A percentile compares a stretch with the other conserved stretches of the same genome.
phyloP scores from a whole-genome alignment of 495 filamentous ascomycete genomes.

The Lentithecium fluviatile region DNA sequence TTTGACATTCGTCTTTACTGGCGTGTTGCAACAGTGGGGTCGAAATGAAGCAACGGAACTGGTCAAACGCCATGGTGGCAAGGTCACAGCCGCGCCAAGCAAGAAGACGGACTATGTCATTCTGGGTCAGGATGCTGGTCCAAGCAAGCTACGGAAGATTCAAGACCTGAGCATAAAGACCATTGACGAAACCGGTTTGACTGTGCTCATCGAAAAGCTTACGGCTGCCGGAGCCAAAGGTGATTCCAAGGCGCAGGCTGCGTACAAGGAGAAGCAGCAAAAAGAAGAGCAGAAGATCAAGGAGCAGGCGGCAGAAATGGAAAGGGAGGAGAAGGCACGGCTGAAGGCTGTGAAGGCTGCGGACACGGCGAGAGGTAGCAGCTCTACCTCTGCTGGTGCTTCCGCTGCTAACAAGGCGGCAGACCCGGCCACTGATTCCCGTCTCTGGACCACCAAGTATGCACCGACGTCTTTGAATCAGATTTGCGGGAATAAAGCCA shows the following conservation, averaged over 20 bases:
- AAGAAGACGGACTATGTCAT: conserved; percentile 93
- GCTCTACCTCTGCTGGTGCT: conserved; percentile 47
- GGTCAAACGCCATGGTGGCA: conserved; percentile 91
- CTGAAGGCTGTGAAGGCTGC: conserved; percentile 12
- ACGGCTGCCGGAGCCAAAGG: conserved; percentile 84
- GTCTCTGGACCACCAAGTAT: conserved; percentile 95
- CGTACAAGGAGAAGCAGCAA: conserved; percentile 70
- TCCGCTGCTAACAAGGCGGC: conserved; percentile 25
- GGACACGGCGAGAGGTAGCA: conserved; percentile 38
- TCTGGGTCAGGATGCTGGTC: conserved; percentile 85
- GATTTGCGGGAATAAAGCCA: conserved; percentile 92
- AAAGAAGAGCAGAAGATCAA: conserved; percentile 75
- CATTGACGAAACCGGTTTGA: conserved; percentile 89
- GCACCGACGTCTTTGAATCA: conserved; percentile 78
- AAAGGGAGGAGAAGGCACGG: conserved; percentile 51
- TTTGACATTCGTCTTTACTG: conserved; percentile 97
- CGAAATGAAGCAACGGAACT: conserved; percentile 84
- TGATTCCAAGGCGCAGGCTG: conserved; percentile 70
- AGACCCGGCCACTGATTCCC: conserved; percentile 51
- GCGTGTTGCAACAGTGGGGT: conserved; percentile 71
- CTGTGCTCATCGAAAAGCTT: conserved; percentile 77
- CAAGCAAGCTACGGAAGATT: conserved; percentile 91
- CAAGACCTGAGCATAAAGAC: conserved; percentile 73
- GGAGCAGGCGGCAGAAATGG: conserved; percentile 78
- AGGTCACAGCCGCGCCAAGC: conserved; percentile 80